Base-by-base conservation (phyloP, 2,329 filamentous ascomycete species). In the Claviceps humidiphila region DNA sequence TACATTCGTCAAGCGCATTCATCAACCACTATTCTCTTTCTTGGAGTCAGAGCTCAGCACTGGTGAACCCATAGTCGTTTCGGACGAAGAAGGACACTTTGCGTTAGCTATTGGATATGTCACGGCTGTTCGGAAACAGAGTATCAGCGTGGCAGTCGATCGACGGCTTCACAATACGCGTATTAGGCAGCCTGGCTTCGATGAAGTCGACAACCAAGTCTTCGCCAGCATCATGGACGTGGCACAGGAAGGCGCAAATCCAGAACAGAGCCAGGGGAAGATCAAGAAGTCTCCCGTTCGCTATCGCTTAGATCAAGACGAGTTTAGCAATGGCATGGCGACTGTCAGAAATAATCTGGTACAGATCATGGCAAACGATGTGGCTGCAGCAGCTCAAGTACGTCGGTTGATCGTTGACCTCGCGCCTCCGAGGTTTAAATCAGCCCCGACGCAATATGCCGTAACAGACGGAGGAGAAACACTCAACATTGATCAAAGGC, bases 291-390 rank as follows among this genome's bases (percentile, higher is more conserved):
- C 76, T 4, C 78, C 78, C 4, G 70, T 85, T 5, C 74, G 81
- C 48, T 98, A 95, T 61, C 85, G 93, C 24, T 74, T 98, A 4
- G 93, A 98, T 68, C 96, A 96, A 65, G 93, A 98, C 61, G 93
- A 98, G 63, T 98, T 98, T 68, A 95, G 89, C 68, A 97, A 95
- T 61, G 93, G 93, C 53, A 95, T 98, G 88, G 89, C 93, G 3
- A 85, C 86, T 34, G 87, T 95, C 46, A 83, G 93, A 51, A 96
- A 95, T 68, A 98, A 97, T 59, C 77, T 98, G 1, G 81, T 97
- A 37, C 87, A 90, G 58, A 80, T 95, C 60, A 97, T 98, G 90
- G 81, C 87, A 42, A 82, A 89, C 58, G 80, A 81, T 44, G 74
- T 84, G 1, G 84, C 81, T 59, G 84, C 84, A 47, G 82, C 87